Evolutionary conservation across 1,284 basidiomycete genomes (phyloP).

Genomic region (Naganishia sp.): DNA sequence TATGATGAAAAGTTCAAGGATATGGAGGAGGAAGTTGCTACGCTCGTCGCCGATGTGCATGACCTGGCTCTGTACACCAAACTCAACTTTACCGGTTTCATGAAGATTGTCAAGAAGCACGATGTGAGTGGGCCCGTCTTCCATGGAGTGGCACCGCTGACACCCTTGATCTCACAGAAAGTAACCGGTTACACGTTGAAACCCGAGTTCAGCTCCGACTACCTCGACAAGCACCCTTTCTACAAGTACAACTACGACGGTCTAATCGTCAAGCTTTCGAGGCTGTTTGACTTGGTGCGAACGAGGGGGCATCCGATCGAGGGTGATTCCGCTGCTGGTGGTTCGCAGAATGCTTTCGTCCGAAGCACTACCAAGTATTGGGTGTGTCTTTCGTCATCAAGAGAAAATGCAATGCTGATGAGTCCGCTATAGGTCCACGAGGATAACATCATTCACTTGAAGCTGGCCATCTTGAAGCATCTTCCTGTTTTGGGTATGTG

Average conservation of each 20-base stretch:
- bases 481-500: conserved; percentile 81
- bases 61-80: conserved; percentile 94
- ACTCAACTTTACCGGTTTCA: conserved; percentile 95
- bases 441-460: conserved; percentile 93
- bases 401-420: neutral
- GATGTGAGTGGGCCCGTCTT: conserved; percentile 57
- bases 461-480: conserved; percentile 89
- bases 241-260: conserved; percentile 77
- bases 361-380: conserved; percentile 98
- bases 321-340: conserved; percentile 91
- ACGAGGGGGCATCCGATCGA: conserved; percentile 92
- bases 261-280: conserved; percentile 94
- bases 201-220: conserved; percentile 74
- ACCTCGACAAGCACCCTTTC: conserved; percentile 92
- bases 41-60: conserved; percentile 95
- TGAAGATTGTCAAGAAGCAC: conserved; percentile 98
- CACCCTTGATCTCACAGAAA: conserved; percentile 52
- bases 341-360: conserved; percentile 93
- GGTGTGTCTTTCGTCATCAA: conserved; percentile 59
- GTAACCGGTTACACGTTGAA: conserved; percentile 62
- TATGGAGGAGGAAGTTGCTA: conserved; percentile 93
- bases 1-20: conserved; percentile 85
- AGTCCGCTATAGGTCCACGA: conserved; percentile 69
- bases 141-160: neutral
- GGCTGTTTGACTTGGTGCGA: conserved; percentile 91